phyloP scores from a whole-genome alignment of 805 yeast species.

The Saturnispora dispora region DNA sequence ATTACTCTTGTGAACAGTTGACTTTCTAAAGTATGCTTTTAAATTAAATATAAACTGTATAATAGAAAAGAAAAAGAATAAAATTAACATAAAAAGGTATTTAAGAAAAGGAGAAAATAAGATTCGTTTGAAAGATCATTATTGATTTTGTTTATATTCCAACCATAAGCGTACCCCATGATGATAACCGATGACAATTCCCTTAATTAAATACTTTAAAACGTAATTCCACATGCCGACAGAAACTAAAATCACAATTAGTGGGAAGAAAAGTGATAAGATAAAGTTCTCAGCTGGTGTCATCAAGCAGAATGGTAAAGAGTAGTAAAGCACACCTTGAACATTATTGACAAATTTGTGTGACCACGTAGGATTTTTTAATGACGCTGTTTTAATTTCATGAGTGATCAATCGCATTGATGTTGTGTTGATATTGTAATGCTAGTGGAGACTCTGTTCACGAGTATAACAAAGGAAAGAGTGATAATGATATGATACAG shows the following conservation, averaged over 20 bases:
- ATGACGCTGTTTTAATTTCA: background rate
- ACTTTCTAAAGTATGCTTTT: background rate
- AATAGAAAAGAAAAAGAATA: background rate
- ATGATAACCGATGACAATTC: background rate
- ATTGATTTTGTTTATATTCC: background rate
- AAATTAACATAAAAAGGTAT: background rate
- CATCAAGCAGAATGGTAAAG: slow-evolving; percentile 3
- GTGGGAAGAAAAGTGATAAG: background rate
- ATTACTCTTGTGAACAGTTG: background rate
- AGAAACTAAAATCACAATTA: background rate
- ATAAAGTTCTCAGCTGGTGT: slow-evolving; percentile 1
- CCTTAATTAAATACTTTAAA: background rate
- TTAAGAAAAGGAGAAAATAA: background rate
- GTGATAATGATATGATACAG: background rate
- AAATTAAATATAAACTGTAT: too few relatives aligned
- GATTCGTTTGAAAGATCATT: background rate
- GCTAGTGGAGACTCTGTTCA: background rate
- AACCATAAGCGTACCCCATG: background rate
- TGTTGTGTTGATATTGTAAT: background rate
- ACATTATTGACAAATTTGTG: background rate
- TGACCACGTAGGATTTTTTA: background rate
- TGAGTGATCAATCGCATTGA: slow-evolving; percentile 2
- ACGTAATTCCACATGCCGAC: slow-evolving; percentile 5
- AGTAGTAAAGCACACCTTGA: background rate
- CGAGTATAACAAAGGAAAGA: background rate